Evolutionary conservation across 495 filamentous ascomycete species (phyloP), one percentile per base, ranked within the genome.

Genomic region (Podospora didyma): DNA sequence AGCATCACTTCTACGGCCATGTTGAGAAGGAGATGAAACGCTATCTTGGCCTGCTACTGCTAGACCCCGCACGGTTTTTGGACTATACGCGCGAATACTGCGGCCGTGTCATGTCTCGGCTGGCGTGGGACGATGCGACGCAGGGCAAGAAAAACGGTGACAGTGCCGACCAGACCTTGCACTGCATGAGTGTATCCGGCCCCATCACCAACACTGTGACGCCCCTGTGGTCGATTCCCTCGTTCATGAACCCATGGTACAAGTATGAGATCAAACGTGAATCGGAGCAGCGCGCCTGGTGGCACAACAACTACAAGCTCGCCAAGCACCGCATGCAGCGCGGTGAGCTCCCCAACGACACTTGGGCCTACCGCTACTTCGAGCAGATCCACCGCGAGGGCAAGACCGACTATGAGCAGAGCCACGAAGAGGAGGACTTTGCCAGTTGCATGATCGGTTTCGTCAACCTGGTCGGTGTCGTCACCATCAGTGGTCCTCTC

Each of bases 401-500:
- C 9, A 75, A 76, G 41, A 28, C 57, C 9, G 41, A 24, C 2
- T 62, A 77, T 2, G 65, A 75, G 20, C 73, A 78, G 59, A 46
- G 49, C 4, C 65, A 70, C 22, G 63, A 74, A 20, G 63, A 77
- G 44, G 75, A 78, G 58, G 66, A 71, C 20, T 76, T 76, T 59
- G 76, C 74, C 3, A 71, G 69, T 49, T 78, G 74, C 57, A 76
- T 79, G 74, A 71, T 77, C 22, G 75, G 75, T 2, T 78, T 78
- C 45, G 62, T 77, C 51, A 74, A 73, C 50, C 67, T 78, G 4
- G 74, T 78, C 23, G 76, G 76, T 11, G 74, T 78, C 3, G 68
- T 78, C 31, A 79, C 76, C 28, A 78, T 78, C 34, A 71, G 70
- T 17, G 74, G 74, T 14, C 75, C 75, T 16, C 58, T 78, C 41